Conservation (phyloP, 2,329 filamentous ascomycete species). For the Aureobasidium sp. region DNA sequence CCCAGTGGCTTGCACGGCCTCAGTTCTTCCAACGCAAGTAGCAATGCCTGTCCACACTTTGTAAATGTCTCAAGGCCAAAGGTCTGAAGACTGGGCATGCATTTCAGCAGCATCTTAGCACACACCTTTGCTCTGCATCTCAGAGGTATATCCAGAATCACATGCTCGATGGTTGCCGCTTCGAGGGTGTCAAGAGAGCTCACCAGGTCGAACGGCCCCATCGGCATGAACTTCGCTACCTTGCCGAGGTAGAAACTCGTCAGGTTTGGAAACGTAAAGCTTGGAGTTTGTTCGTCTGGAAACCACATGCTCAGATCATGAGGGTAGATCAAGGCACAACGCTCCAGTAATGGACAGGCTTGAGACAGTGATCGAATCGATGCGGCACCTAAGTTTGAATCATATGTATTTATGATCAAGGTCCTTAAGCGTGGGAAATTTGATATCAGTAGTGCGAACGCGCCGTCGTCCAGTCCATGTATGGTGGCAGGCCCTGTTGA, state of each 20-base stretch:
- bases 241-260: neutral
- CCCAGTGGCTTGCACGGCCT: neutral
- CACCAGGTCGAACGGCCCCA: neutral
- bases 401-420: neutral
- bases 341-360: neutral
- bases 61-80: neutral
- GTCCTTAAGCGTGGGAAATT: neutral
- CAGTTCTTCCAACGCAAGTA: neutral
- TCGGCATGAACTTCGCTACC: neutral
- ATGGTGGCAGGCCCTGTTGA: neutral
- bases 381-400: neutral
- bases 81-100: neutral
- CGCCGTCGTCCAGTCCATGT: neutral
- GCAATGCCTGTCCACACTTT: neutral
- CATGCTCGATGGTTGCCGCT: too few relatives aligned
- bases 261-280: neutral
- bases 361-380: neutral
- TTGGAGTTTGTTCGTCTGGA: neutral
- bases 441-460: neutral
- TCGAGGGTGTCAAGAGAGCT: neutral
- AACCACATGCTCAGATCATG: neutral
- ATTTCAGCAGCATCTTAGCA: neutral
- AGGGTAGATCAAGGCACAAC: neutral
- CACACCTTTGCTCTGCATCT: neutral
- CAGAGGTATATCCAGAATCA: too few relatives aligned